Conservation (phyloP, 768 basidiomycete genomes). For the Boletales sp. region DNA sequence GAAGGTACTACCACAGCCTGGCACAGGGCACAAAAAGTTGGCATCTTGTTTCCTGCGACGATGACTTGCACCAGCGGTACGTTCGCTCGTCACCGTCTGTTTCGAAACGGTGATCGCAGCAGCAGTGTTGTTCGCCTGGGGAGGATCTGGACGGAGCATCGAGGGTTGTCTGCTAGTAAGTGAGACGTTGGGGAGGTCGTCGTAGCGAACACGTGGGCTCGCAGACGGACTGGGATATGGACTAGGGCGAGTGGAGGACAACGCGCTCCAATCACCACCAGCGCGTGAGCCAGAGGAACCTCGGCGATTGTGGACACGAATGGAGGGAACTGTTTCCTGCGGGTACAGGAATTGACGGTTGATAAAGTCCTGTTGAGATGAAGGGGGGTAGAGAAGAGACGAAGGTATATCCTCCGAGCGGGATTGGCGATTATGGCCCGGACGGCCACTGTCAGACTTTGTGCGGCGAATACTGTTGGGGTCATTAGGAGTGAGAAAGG, state of each 20-base stretch:
- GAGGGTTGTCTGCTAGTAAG: constrained; percentile 22
- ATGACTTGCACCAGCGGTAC: constrained; percentile 84
- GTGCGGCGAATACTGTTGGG: constrained; percentile 41
- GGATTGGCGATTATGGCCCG: constrained; percentile 47
- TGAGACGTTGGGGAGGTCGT: constrained; percentile 41
- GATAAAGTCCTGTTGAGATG: constrained; percentile 42
- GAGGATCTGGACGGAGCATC: constrained; percentile 21
- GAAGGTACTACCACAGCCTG: constrained; percentile 83
- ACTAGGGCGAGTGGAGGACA: constrained; percentile 42
- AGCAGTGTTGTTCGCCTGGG: neutral
- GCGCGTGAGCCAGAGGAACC: constrained; percentile 39
- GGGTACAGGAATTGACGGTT: constrained; percentile 43
- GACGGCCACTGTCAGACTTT: constrained; percentile 44
- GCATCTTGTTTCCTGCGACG: constrained; percentile 86
- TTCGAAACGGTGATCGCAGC: constrained; percentile 43
- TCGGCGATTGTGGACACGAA: constrained; percentile 41
- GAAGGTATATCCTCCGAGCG: constrained; percentile 61
- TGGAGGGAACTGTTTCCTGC: constrained; percentile 33
- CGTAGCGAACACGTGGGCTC: constrained; percentile 52
- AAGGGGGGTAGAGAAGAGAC: constrained; percentile 29
- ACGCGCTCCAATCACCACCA: constrained; percentile 32
- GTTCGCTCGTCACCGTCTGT: constrained; percentile 86
- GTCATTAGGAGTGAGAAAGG: constrained; percentile 37
- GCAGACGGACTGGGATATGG: constrained; percentile 71
- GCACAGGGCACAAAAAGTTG: constrained; percentile 77